Conservation (phyloP, 2,329 filamentous ascomycete genomes). For the Calonectria pauciramosa region DNA sequence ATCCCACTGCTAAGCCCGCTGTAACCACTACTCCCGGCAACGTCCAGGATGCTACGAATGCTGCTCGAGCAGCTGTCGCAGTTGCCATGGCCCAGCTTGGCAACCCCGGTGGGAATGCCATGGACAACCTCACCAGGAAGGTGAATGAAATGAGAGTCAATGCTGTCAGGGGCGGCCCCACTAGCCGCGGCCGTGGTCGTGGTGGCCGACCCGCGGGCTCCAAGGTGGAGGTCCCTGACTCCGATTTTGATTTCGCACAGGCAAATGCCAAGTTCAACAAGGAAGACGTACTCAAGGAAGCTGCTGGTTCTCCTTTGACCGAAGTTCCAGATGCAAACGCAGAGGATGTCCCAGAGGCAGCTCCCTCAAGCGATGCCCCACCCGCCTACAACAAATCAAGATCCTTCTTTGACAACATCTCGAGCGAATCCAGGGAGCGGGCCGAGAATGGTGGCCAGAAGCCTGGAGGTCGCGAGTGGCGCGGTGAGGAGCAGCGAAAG, state of each 20-base stretch:
- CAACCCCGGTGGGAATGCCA: constrained; percentile 59
- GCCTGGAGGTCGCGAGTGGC: constrained; percentile 87
- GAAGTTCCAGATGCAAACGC: constrained; percentile 62
- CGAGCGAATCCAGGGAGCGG: constrained; percentile 91
- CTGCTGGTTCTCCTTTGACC: constrained; percentile 78
- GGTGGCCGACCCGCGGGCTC: constrained; percentile 61
- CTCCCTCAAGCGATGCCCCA: constrained; percentile 59
- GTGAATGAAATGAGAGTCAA: constrained; percentile 83
- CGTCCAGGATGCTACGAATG: constrained; percentile 78
- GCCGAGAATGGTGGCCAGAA: constrained; percentile 78
- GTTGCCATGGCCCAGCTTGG: constrained; percentile 82
- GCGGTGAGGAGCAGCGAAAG: constrained; percentile 91
- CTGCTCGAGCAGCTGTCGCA: constrained; percentile 83
- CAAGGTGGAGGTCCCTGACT: constrained; percentile 89
- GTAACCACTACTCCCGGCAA: constrained; percentile 53
- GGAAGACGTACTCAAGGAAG: constrained; percentile 82
- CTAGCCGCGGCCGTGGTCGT: constrained; percentile 64
- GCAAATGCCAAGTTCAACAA: constrained; percentile 64
- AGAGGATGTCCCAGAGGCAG: constrained; percentile 55
- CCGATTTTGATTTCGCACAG: constrained; percentile 90
- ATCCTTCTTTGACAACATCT: constrained; percentile 99
- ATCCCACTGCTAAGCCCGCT: constrained; percentile 53
- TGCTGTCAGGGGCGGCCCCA: constrained; percentile 65
- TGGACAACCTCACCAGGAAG: constrained; percentile 81
- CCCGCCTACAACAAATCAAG: constrained; percentile 85